phyloP scores from a whole-genome alignment of 2,329 filamentous ascomycete species.

The Raffaelea ambrosiae region DNA sequence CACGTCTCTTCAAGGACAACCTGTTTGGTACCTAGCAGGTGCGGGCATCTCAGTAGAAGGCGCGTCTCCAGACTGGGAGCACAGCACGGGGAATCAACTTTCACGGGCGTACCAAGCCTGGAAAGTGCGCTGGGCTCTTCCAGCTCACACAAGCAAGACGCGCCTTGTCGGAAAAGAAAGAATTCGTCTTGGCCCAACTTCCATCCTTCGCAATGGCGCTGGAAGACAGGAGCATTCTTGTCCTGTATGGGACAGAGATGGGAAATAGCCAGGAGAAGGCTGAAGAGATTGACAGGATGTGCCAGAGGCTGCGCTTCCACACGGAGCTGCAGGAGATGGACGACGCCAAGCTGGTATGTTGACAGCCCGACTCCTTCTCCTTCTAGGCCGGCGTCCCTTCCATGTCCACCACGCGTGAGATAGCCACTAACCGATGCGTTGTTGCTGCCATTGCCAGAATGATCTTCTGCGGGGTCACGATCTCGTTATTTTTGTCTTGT shows the following conservation, averaged over 20 bases:
- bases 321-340: slow-evolving; percentile 73
- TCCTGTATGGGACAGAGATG: slow-evolving; percentile 92
- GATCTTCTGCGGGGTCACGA: slow-evolving; percentile 36
- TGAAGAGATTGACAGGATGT: slow-evolving; percentile 67
- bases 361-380: slow-evolving; percentile 16
- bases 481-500: slow-evolving; percentile 71
- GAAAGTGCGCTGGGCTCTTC: too few relatives aligned
- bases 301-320: slow-evolving; percentile 70
- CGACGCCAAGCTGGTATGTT: slow-evolving; percentile 61
- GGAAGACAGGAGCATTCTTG: slow-evolving; percentile 40
- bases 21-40: too few relatives aligned
- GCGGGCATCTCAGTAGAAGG: too few relatives aligned
- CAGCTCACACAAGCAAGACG: too few relatives aligned
- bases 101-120: too few relatives aligned
- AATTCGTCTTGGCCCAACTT: too few relatives aligned
- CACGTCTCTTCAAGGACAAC: too few relatives aligned
- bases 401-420: too few relatives aligned
- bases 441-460: slow-evolving; percentile 23
- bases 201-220: slow-evolving; percentile 8
- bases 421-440: too few relatives aligned
- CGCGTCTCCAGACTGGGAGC: too few relatives aligned
- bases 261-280: slow-evolving; percentile 90
- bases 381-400: not conserved
- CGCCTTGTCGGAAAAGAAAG: too few relatives aligned
- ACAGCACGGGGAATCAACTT: too few relatives aligned